These are phyloP conservation scores for Trametopsis cervina DNA, from an alignment of 768 basidiomycete species.

Conservation along the genomic window DNA sequence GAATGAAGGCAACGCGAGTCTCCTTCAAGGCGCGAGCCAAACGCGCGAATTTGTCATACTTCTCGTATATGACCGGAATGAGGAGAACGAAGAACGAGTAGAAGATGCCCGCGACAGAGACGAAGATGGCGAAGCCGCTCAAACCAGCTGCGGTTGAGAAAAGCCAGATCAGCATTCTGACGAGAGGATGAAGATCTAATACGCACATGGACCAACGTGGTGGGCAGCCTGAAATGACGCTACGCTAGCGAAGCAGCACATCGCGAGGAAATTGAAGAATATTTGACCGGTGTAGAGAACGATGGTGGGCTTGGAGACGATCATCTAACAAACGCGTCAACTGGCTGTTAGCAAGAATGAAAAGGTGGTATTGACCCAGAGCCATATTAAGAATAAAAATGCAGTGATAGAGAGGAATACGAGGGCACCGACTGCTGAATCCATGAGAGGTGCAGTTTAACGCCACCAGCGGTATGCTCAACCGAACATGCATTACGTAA, in stretches of 20 bases:
- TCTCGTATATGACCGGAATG: conserved; percentile 77
- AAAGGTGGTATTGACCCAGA: conserved; percentile 44
- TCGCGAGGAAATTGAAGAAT: conserved; percentile 90
- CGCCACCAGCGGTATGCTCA: too few relatives aligned
- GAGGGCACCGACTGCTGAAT: too few relatives aligned
- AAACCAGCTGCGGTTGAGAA: conserved; percentile 76
- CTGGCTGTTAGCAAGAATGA: conserved; percentile 3
- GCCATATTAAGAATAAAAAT: conserved; percentile 57
- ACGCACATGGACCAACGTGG: conserved; percentile 81
- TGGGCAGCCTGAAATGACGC: conserved; percentile 85
- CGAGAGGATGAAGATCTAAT: not conserved
- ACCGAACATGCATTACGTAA: too few relatives aligned
- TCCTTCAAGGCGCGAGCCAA: conserved; percentile 79
- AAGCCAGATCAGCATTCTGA: not conserved
- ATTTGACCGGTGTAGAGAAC: conserved; percentile 70
- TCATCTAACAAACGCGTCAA: conserved; percentile 53
- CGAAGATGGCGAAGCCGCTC: conserved; percentile 78
- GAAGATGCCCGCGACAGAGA: conserved; percentile 65
- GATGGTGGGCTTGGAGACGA: conserved; percentile 78
- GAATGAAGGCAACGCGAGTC: conserved; percentile 76
- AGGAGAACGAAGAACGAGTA: conserved; percentile 68
- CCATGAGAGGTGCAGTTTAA: too few relatives aligned
- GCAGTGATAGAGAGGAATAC: too few relatives aligned
- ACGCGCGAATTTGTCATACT: conserved; percentile 73
- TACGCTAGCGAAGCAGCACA: conserved; percentile 87